These are phyloP conservation scores for Xylaria sp. DNA, from an alignment of 2,329 filamentous ascomycete species.

Conservation along the genomic window DNA sequence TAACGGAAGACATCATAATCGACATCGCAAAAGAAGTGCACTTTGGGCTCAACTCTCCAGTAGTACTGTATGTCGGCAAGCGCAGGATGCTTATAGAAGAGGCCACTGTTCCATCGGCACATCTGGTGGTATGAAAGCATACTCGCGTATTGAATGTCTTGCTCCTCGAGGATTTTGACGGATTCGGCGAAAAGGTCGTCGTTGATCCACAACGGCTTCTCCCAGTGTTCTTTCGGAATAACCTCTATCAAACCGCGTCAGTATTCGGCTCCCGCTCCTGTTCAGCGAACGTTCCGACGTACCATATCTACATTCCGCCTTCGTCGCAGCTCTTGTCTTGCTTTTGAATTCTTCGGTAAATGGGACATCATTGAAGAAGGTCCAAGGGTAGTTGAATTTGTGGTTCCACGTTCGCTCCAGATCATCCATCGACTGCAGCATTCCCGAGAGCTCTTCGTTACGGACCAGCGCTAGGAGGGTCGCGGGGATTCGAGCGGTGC, in stretches of 20 bases:
- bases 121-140: slow-evolving; percentile 97
- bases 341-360: slow-evolving; percentile 94
- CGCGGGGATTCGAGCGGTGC: slow-evolving; percentile 89
- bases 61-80: slow-evolving; percentile 87
- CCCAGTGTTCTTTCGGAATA: slow-evolving; percentile 96
- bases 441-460: slow-evolving; percentile 86
- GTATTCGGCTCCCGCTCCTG: slow-evolving; percentile 36
- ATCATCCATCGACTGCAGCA: slow-evolving; percentile 89
- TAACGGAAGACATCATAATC: slow-evolving; percentile 99
- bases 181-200: slow-evolving; percentile 86
- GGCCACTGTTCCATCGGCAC: slow-evolving; percentile 98
- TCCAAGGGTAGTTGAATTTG: slow-evolving; percentile 99
- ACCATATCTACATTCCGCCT: slow-evolving; percentile 89
- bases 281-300: slow-evolving; percentile 42
- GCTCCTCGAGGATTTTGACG: slow-evolving; percentile 81
- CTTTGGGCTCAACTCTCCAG: slow-evolving; percentile 98
- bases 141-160: slow-evolving; percentile 89
- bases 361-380: slow-evolving; percentile 96
- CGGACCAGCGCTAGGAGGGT: slow-evolving; percentile 92
- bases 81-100: slow-evolving; percentile 97
- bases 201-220: slow-evolving; percentile 91
- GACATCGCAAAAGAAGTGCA: slow-evolving; percentile 98
- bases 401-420: slow-evolving; percentile 95
- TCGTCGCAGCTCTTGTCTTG: slow-evolving; percentile 82
- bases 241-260: slow-evolving; percentile 68